phyloP scores from a whole-genome alignment of 768 basidiomycete species.

The Mycena metata region DNA sequence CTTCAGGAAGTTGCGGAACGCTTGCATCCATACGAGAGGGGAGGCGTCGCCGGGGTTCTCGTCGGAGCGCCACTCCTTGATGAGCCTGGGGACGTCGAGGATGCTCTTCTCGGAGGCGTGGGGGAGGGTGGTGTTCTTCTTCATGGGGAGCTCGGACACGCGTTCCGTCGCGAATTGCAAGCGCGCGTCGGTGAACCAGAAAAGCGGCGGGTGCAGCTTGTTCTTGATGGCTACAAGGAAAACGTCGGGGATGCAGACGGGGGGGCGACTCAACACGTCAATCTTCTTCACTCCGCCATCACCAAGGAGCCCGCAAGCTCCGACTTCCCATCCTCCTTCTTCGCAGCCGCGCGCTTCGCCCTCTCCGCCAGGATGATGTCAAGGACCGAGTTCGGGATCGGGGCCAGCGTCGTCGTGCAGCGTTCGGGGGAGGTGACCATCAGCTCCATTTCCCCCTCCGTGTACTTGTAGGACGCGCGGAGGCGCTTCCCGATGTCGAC shows the following conservation, averaged over 20 bases:
- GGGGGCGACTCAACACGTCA: not conserved
- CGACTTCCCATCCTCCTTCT: not conserved
- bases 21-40: not conserved
- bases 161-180: not conserved
- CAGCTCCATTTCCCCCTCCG: not conserved
- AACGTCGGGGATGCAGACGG: not conserved
- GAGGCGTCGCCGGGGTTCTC: not conserved
- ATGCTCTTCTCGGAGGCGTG: not conserved
- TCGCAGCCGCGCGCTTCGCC: not conserved
- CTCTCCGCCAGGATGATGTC: not conserved
- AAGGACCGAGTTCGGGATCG: not conserved
- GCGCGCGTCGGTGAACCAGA: conserved; percentile 19
- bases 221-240: not conserved
- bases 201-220: conserved; percentile 1
- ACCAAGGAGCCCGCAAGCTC: not conserved
- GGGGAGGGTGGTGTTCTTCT: not conserved
- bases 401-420: not conserved
- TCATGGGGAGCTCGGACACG: not conserved
- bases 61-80: not conserved
- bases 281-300: not conserved
- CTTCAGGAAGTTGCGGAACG: not conserved
- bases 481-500: not conserved
- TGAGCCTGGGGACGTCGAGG: not conserved
- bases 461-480: not conserved
- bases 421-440: not conserved